A percentile compares a stretch with the other conserved stretches of the same genome.
Evolutionary conservation across 768 basidiomycete genomes (phyloP).

Genomic region (Mrakia frigida): DNA sequence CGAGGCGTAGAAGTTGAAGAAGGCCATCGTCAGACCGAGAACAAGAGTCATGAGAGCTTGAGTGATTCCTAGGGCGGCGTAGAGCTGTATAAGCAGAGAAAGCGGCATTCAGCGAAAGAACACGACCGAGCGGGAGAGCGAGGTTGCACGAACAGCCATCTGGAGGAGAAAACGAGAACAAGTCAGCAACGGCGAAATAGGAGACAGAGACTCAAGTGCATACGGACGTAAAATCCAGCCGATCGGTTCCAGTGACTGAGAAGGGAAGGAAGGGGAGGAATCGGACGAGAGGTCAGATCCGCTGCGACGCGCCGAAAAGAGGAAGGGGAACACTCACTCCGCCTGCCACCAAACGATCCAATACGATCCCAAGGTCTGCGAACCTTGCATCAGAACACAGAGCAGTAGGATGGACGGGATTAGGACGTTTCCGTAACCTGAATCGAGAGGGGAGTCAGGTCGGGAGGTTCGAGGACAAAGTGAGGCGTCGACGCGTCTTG

Average conservation of each 20-base stretch:
- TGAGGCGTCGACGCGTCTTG: not conserved
- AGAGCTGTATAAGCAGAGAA: not conserved
- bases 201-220: not conserved
- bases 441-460: not conserved
- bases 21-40: slow-evolving; percentile 3
- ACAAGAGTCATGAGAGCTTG: slow-evolving; percentile 20
- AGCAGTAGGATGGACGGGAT: not conserved
- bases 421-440: not conserved
- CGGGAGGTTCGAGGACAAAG: not conserved
- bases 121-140: too few species aligned
- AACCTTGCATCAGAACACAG: slow-evolving; percentile 6
- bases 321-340: not conserved
- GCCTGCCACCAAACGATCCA: slow-evolving; percentile 29
- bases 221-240: not conserved
- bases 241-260: slow-evolving; percentile 20
- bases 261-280: not conserved
- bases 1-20: slow-evolving; percentile 61
- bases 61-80: slow-evolving; percentile 14
- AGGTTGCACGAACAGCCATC: too few species aligned
- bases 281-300: too few species aligned
- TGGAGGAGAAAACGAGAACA: too few species aligned
- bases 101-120: not conserved
- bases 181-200: too few species aligned
- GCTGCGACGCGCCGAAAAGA: not conserved
- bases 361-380: not conserved